Conservation (phyloP, 164 flowering plant species). For the Akebia trifoliata region DNA sequence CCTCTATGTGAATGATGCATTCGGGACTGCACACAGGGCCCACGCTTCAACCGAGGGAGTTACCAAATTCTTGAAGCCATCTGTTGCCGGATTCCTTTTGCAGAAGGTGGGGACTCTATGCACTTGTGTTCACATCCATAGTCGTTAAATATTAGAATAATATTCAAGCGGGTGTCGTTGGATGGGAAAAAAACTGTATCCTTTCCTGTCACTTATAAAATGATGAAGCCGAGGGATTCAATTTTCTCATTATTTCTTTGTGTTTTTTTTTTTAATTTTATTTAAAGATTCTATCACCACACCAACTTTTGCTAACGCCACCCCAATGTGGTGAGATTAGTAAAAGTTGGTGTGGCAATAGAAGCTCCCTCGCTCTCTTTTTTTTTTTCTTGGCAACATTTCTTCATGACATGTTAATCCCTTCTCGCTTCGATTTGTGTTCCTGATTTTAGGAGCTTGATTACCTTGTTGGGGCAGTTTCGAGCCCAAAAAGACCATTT, state of each 20-base stretch:
- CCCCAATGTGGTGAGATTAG: too few species aligned
- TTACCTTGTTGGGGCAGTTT: constrained; percentile 74
- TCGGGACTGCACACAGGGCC: constrained; percentile 88
- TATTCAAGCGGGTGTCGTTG: not conserved
- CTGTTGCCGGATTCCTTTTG: constrained; percentile 85
- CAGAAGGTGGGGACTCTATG: constrained; percentile 51
- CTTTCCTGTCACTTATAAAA: too few species aligned
- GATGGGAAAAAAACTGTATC: too few species aligned
- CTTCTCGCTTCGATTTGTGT: not conserved
- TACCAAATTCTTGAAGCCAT: constrained; percentile 73
- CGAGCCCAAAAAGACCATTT: constrained; percentile 75
- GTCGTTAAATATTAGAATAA: not conserved
- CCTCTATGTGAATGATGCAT: constrained; percentile 83
- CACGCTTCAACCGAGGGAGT: constrained; percentile 91
- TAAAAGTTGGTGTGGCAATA: too few species aligned
- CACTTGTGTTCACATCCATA: not conserved
- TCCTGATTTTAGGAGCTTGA: constrained; percentile 55
- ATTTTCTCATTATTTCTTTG: too few species aligned
- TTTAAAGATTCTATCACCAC: too few species aligned
- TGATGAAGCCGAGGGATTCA: too few species aligned
- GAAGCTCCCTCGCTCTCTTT: too few species aligned
- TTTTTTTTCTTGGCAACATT: not conserved
- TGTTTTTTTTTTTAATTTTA: too few species aligned
- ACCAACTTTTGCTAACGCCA: too few species aligned
- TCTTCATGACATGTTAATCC: not conserved